Base-by-base conservation (phyloP, 2,329 filamentous ascomycete species). In the Scleromitrula shiraiana region DNA sequence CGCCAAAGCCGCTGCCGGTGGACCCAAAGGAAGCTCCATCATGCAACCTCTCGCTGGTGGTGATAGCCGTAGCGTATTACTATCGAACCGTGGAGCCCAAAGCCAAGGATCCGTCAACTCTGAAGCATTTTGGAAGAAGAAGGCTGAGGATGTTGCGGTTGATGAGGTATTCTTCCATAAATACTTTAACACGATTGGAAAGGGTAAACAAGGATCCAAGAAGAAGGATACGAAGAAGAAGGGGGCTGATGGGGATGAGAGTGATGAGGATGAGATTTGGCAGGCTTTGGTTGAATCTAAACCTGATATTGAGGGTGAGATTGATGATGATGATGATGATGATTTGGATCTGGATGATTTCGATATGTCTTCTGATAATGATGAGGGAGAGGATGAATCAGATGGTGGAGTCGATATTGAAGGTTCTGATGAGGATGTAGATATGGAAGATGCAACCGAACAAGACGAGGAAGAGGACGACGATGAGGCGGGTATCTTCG, bases 81-180 rank as follows among this genome's bases (percentile, higher is more conserved):
- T 87, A 50, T 75, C 74, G 6, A 66, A 56, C 17, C 59, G 60
- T 20, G 54, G 57, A 7, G 43, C 55, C 4, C 57, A 78, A 74
- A 60, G 75, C 72, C 53, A 77, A 71, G 65, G 75, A 73, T 76
- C 82, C 2, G 75, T 98, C 66, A 98, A 98, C 68, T 84, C 84
- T 1, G 85, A 94, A 53, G 73, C 80, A 3, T 98, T 98, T 74
- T 95, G 89, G 88, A 83, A 83, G 61, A 88, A 88, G 77, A 90
- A 88, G 70, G 75, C 78, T n/a, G 83, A 88, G 54, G 83, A 97
- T 46, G 84, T 98, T 37, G 82, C 85, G 3, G 88, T 82, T 0
- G 90, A 98, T 56, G 93, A 98, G 64, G 86, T 89, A 32, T 98
- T 98, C 78, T 98, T 98, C 78, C 93, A 98, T 67, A 83, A 88